phyloP scores from a whole-genome alignment of 106 monocot genomes.

The Dendrobium nobile region DNA sequence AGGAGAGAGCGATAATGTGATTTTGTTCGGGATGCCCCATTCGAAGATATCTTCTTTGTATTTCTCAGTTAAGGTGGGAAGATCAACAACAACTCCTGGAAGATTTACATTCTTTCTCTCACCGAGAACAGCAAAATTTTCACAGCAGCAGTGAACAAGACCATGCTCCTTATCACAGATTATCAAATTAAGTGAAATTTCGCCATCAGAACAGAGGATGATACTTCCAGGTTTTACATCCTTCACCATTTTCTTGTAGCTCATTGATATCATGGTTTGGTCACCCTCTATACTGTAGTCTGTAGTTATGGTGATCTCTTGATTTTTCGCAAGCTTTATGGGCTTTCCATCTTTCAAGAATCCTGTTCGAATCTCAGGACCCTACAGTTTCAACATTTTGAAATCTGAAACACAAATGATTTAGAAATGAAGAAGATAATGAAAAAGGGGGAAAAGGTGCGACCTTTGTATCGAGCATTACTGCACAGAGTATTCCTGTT shows the following conservation, averaged over 20 bases:
- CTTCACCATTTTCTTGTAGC: constrained; percentile 6
- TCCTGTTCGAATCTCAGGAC: constrained; percentile 13
- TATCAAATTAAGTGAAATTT: neutral
- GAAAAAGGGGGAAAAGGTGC: too few species aligned
- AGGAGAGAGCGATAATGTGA: neutral
- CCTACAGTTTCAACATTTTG: neutral
- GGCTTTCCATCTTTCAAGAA: constrained; percentile 13
- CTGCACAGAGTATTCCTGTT: neutral
- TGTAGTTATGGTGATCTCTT: constrained; percentile 9
- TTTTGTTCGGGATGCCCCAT: too few species aligned
- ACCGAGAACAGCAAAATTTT: too few species aligned
- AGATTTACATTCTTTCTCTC: too few species aligned
- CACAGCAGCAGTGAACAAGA: too few species aligned
- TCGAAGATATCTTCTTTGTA: too few species aligned
- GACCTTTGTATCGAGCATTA: constrained; percentile 1
- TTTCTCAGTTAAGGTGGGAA: too few species aligned
- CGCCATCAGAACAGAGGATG: constrained; percentile 9
- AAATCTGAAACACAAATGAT: too few species aligned
- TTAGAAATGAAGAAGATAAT: too few species aligned
- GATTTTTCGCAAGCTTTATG: constrained; percentile 1
- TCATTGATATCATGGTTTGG: constrained; percentile 6
- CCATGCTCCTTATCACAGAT: too few species aligned
- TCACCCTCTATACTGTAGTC: constrained; percentile 8
- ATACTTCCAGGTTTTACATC: constrained; percentile 8
- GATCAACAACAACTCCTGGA: too few species aligned